These are phyloP conservation scores for Cystobasidium onofrii DNA, from an alignment of 768 basidiomycete species.

Conservation along the genomic window DNA sequence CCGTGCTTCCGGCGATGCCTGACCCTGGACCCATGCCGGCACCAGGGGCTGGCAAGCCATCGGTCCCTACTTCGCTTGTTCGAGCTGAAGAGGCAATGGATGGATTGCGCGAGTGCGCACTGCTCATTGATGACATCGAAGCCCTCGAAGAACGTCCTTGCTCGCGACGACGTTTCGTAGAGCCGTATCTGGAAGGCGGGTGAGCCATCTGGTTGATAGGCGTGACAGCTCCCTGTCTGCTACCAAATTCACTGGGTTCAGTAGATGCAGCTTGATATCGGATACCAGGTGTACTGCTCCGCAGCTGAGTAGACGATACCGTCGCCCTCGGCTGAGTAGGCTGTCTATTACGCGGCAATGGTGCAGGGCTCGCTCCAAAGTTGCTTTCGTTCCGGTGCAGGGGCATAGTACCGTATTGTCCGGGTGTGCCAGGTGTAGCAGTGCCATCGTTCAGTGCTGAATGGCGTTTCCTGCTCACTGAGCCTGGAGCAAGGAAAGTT, in stretches of 20 bases:
- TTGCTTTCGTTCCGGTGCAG: slow-evolving; percentile 5
- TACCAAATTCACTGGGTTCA: slow-evolving; percentile 9
- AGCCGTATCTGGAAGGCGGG: slow-evolving; percentile 12
- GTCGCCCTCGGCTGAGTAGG: not conserved
- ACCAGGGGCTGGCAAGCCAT: slow-evolving; percentile 19
- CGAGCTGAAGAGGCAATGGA: slow-evolving; percentile 25
- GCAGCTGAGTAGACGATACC: slow-evolving; percentile 15
- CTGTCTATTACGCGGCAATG: slow-evolving; percentile 9
- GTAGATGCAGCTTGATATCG: slow-evolving; percentile 31
- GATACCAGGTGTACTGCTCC: slow-evolving; percentile 20
- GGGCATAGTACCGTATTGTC: slow-evolving; percentile 21
- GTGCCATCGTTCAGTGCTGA: slow-evolving; percentile 38
- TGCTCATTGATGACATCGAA: slow-evolving; percentile 33
- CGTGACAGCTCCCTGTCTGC: slow-evolving; percentile 14
- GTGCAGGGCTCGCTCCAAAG: slow-evolving; percentile 22
- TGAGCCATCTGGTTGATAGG: slow-evolving; percentile 31
- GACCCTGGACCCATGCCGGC: not conserved
- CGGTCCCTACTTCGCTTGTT: slow-evolving; percentile 35
- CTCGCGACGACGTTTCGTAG: not conserved
- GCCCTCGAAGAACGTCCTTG: slow-evolving; percentile 24
- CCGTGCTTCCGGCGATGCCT: slow-evolving; percentile 56
- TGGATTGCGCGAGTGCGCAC: slow-evolving; percentile 38
- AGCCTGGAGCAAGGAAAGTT: slow-evolving; percentile 35
- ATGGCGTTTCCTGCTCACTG: slow-evolving; percentile 40
- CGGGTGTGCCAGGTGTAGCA: slow-evolving; percentile 25